Percentiles rank a stretch among this genome's conserved stretches.
Evolutionary conservation across 78 protist species (phyloP).

Genomic region (Chrysochromulina parva): DNA sequence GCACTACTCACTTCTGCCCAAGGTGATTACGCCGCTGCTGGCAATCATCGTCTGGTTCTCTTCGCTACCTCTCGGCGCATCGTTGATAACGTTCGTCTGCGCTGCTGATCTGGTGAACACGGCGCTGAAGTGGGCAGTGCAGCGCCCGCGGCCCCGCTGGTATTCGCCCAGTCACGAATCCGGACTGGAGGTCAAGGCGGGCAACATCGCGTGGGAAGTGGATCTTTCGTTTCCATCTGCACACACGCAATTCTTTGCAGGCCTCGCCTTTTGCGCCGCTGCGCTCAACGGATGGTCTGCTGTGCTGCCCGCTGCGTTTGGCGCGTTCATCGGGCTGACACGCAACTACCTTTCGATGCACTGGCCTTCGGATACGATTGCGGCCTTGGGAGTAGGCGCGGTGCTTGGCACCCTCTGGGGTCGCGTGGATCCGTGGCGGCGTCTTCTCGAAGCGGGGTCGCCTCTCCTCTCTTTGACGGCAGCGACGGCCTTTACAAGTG

Average conservation of each 20-base stretch:
- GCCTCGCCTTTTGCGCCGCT: neutral
- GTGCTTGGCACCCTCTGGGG: neutral
- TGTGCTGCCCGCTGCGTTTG: neutral
- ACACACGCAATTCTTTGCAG: neutral
- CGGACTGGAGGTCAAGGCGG: too few relatives aligned
- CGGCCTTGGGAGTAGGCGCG: neutral
- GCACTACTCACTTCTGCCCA: neutral
- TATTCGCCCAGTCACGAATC: neutral
- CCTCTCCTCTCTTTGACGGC: too few relatives aligned
- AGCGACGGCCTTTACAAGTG: too few relatives aligned
- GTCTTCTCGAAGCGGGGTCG: too few relatives aligned
- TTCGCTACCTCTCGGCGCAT: neutral
- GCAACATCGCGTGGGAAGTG: neutral
- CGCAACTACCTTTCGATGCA: neutral
- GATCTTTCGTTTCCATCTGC: neutral
- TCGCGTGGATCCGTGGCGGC: neutral
- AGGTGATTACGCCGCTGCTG: neutral
- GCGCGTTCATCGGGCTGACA: neutral
- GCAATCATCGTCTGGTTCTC: neutral
- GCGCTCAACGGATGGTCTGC: neutral
- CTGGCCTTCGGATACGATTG: neutral
- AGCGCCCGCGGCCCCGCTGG: constrained; percentile 3
- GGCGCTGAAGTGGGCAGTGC: neutral
- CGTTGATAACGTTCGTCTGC: neutral
- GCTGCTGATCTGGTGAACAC: neutral